A percentile compares a stretch with the other conserved stretches of the same genome.
These are phyloP conservation scores for Tolypocladium sp. DNA, from an alignment of 2,329 filamentous ascomycete genomes.

Conservation along the genomic window DNA sequence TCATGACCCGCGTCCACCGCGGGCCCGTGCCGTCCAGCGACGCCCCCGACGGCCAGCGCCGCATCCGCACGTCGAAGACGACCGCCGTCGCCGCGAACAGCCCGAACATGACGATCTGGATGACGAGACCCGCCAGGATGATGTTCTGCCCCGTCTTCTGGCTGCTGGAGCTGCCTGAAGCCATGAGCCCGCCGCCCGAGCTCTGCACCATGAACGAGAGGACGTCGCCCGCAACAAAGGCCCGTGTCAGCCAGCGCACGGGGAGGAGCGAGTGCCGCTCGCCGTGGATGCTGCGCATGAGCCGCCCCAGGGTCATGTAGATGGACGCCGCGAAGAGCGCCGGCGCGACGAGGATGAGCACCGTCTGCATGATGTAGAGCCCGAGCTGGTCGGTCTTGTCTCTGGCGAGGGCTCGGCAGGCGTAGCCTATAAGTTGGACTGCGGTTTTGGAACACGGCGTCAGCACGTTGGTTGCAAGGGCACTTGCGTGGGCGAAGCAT, in stretches of 20 bases:
- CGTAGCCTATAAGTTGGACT: constrained; percentile 36
- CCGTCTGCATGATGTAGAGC: constrained; percentile 31
- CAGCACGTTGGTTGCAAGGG: no score
- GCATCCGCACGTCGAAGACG: constrained; percentile 35
- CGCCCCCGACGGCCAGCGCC: constrained; percentile 8
- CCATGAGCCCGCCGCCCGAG: constrained; percentile 28
- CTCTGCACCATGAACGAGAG: constrained; percentile 42
- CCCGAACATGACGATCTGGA: constrained; percentile 49
- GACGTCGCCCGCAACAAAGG: constrained; percentile 47
- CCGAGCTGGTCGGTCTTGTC: constrained; percentile 19
- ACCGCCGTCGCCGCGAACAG: constrained; percentile 41
- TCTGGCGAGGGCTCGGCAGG: constrained; percentile 18
- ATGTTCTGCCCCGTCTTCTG: constrained; percentile 35
- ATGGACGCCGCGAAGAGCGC: constrained; percentile 39
- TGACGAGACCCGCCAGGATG: constrained; percentile 44
- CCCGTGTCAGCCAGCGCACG: constrained; percentile 36
- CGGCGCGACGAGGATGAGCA: constrained; percentile 36
- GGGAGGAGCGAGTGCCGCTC: constrained; percentile 22
- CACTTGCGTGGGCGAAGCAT: no score
- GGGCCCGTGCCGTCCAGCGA: constrained; percentile 2
- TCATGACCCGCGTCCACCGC: constrained; percentile 25
- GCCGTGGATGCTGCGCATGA: constrained; percentile 28
- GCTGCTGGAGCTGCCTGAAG: constrained; percentile 8
- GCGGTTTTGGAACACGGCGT: neutral
- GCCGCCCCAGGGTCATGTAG: constrained; percentile 39